phyloP scores from a whole-genome alignment of 305 asterid species.

The Fraxinus dipetala region DNA sequence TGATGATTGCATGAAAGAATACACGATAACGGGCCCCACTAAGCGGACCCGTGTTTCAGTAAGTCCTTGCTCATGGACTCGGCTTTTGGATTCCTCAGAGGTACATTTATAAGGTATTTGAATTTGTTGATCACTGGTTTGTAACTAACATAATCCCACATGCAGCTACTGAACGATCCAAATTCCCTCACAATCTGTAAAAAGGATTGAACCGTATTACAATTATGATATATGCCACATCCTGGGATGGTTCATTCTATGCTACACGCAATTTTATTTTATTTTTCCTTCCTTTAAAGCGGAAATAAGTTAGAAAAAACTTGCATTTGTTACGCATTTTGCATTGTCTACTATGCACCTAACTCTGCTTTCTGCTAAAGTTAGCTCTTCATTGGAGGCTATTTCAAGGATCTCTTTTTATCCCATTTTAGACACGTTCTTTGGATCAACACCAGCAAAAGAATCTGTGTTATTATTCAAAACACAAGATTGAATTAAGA shows the following conservation, averaged over 20 bases:
- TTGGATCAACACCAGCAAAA: conserved; percentile 65
- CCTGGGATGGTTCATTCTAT: background rate
- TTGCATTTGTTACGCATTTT: conserved; percentile 72
- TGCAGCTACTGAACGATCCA: conserved; percentile 77
- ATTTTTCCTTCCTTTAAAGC: background rate
- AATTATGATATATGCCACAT: background rate
- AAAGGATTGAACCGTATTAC: background rate
- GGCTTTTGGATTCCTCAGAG: conserved; percentile 78
- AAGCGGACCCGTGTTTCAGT: conserved; percentile 64
- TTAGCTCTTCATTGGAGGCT: conserved; percentile 28
- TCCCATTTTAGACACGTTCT: conserved; percentile 65
- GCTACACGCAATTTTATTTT: background rate
- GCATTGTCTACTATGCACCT: conserved; percentile 87
- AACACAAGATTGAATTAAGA: background rate
- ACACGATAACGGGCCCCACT: conserved; percentile 86
- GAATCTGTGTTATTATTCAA: conserved; percentile 38
- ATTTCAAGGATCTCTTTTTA: conserved; percentile 60
- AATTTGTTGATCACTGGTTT: conserved; percentile 77
- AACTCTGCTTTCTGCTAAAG: conserved; percentile 67
- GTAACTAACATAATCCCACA: conserved; percentile 77
- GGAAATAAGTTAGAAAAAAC: conserved; percentile 3
- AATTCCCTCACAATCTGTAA: conserved; percentile 60
- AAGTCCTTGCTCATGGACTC: conserved; percentile 83
- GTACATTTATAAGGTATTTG: conserved; percentile 66
- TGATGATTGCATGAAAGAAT: conserved; percentile 87